These are phyloP conservation scores for Kodamaea leandrae DNA, from an alignment of 805 yeast genomes.

Conservation along the genomic window DNA sequence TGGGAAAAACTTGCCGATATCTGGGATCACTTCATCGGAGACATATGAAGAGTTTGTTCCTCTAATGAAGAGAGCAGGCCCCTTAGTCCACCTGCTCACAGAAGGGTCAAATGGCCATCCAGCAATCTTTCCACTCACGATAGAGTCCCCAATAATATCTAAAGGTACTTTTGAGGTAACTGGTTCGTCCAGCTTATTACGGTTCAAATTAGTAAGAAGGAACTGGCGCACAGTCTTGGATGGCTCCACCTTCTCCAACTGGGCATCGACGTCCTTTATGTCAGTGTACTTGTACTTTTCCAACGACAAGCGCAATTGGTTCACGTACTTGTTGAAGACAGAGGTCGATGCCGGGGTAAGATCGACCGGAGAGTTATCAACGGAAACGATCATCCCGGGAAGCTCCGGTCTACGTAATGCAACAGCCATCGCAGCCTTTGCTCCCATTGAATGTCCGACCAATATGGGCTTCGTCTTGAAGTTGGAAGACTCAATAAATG, in stretches of 20 bases:
- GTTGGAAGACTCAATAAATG: constrained; percentile 52
- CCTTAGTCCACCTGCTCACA: constrained; percentile 50
- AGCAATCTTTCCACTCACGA: constrained; percentile 65
- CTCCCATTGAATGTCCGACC: constrained; percentile 90
- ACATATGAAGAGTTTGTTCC: constrained; percentile 76
- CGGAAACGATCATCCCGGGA: constrained; percentile 63
- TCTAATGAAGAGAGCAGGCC: constrained; percentile 75
- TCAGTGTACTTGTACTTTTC: constrained; percentile 44
- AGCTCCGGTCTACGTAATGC: constrained; percentile 65
- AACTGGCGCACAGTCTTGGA: constrained; percentile 67
- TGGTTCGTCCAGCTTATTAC: constrained; percentile 39
- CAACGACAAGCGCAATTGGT: constrained; percentile 57
- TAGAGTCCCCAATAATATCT: constrained; percentile 58
- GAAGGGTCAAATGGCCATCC: constrained; percentile 71
- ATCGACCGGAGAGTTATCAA: constrained; percentile 88
- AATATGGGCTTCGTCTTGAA: constrained; percentile 51
- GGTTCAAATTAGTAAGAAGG: constrained; percentile 63
- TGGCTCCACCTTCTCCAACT: constrained; percentile 61
- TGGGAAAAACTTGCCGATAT: constrained; percentile 77
- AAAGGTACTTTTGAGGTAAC: constrained; percentile 66
- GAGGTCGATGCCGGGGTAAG: constrained; percentile 45
- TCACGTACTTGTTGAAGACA: constrained; percentile 65
- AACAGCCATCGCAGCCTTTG: constrained; percentile 87
- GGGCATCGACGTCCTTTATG: constrained; percentile 65
- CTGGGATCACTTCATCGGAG: constrained; percentile 75